These are phyloP conservation scores for Silene latifolia DNA, from an alignment of 148 eudicot species.

Conservation along the genomic window DNA sequence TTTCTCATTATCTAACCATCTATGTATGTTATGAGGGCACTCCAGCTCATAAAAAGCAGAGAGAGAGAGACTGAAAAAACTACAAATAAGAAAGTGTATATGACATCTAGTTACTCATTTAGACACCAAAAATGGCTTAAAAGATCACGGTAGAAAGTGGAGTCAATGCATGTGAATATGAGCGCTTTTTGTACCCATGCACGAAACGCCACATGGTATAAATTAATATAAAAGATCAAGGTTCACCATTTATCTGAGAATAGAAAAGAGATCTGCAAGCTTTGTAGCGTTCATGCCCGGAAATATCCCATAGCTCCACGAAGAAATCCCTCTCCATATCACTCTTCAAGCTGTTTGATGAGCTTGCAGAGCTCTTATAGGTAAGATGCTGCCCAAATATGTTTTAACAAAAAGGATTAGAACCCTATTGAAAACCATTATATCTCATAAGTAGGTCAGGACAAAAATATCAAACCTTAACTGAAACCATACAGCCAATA, in stretches of 20 bases:
- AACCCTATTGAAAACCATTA: not conserved
- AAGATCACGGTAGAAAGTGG: not conserved
- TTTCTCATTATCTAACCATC: no score
- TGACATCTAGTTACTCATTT: not conserved
- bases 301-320: conserved; percentile 86
- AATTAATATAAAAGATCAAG: not conserved
- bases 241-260: conserved; percentile 77
- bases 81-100: no score
- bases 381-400: conserved; percentile 51
- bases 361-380: conserved; percentile 57
- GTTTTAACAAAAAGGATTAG: conserved; percentile 4
- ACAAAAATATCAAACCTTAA: conserved; percentile 41
- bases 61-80: not conserved
- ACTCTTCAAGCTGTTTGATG: conserved; percentile 63
- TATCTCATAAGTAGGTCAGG: not conserved
- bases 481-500: conserved; percentile 64
- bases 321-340: conserved; percentile 78
- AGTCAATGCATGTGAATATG: not conserved
- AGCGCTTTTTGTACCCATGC: not conserved
- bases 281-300: conserved; percentile 85
- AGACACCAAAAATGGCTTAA: not conserved
- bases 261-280: conserved; percentile 83
- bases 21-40: no score
- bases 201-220: not conserved
- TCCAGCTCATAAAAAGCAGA: not conserved